Conservation (phyloP, 768 basidiomycete genomes). For the Clathrus columnatus region DNA sequence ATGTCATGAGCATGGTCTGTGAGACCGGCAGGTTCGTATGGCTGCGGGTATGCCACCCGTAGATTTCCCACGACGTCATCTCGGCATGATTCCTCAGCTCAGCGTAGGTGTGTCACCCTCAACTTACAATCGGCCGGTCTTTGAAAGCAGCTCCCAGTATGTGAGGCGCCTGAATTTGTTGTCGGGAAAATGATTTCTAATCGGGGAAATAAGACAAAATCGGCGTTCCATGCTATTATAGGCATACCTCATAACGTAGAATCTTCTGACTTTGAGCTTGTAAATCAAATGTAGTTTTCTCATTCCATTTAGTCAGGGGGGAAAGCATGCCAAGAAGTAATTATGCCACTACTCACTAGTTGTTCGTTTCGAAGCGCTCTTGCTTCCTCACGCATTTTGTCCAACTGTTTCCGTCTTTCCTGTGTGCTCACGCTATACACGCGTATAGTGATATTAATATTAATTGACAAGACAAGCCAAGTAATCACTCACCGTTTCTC, state of each 20-base stretch:
- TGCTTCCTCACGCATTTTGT: slow-evolving; percentile 63
- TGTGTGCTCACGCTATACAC: slow-evolving; percentile 39
- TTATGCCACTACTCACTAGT: slow-evolving; percentile 3
- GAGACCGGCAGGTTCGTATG: neutral
- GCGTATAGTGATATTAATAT: neutral
- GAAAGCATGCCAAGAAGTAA: neutral
- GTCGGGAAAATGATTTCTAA: neutral
- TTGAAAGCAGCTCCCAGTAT: slow-evolving; percentile 5
- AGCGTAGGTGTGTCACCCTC: neutral
- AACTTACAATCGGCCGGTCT: neutral
- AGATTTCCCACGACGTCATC: neutral
- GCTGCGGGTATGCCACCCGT: neutral
- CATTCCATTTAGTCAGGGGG: neutral
- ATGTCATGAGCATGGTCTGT: too few relatives aligned
- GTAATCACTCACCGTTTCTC: neutral
- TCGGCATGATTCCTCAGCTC: neutral
- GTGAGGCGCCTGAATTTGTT: neutral
- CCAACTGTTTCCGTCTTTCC: slow-evolving; percentile 57
- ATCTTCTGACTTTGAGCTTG: slow-evolving; percentile 21
- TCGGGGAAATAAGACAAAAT: neutral
- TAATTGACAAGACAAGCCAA: neutral
- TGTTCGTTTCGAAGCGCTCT: slow-evolving; percentile 27
- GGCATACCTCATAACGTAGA: slow-evolving; percentile 15
- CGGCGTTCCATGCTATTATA: neutral
- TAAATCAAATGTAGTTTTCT: slow-evolving; percentile 20